phyloP scores from a whole-genome alignment of 2,329 filamentous ascomycete species.

The Hypoxylon sp. region DNA sequence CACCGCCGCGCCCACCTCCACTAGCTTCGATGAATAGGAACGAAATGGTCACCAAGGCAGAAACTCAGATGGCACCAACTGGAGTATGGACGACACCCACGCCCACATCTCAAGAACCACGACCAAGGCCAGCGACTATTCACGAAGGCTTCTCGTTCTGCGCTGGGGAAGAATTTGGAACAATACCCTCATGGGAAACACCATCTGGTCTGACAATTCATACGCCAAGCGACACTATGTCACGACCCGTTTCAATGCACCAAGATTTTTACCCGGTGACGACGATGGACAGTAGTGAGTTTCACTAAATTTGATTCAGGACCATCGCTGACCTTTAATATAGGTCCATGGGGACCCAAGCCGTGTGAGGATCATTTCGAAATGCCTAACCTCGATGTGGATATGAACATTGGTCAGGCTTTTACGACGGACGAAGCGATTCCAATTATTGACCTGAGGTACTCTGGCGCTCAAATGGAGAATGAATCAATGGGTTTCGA shows the following conservation, averaged over 20 bases:
- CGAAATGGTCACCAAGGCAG: constrained; percentile 64
- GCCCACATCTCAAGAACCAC: constrained; percentile 65
- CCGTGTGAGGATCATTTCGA: constrained; percentile 71
- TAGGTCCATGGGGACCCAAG: constrained; percentile 69
- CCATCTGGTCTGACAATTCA: constrained; percentile 66
- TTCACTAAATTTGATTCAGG: constrained; percentile 26
- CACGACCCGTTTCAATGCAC: constrained; percentile 70
- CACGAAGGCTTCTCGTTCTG: constrained; percentile 74
- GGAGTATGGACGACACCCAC: constrained; percentile 71
- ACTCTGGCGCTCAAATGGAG: constrained; percentile 64
- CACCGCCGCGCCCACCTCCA: constrained; percentile 60
- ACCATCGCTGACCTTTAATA: constrained; percentile 46
- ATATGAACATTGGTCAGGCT: constrained; percentile 73
- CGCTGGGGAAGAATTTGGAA: constrained; percentile 67
- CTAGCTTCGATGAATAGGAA: constrained; percentile 66
- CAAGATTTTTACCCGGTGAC: constrained; percentile 70
- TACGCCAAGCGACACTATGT: constrained; percentile 66
- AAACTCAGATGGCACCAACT: constrained; percentile 62
- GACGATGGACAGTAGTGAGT: constrained; percentile 66
- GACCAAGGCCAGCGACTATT: constrained; percentile 71
- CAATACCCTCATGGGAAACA: constrained; percentile 71
- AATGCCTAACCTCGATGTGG: constrained; percentile 68
- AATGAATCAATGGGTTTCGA: constrained; percentile 67
- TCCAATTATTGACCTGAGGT: constrained; percentile 73
- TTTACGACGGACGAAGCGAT: constrained; percentile 75